Percentiles rank a stretch among this genome's conserved stretches.
Conservation (phyloP, 371 early-diverging fungal genomes). For the Syncephalastrum racemosum region DNA sequence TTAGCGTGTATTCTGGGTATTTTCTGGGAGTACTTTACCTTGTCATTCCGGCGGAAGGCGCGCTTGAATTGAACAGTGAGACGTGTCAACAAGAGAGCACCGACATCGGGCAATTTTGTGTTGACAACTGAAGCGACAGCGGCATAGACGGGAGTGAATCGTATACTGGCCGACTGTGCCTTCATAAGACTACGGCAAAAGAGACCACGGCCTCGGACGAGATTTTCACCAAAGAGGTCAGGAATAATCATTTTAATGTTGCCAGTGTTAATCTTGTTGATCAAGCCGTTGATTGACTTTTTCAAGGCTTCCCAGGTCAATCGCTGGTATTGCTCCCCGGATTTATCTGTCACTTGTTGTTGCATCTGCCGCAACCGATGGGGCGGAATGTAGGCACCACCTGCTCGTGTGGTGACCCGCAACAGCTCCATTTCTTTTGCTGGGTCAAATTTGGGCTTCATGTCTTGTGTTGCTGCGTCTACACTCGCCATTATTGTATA, state of each 20-base stretch:
- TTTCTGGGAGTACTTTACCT: constrained; percentile 36
- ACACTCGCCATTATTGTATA: not conserved
- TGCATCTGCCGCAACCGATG: constrained; percentile 85
- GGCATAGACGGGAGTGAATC: constrained; percentile 94
- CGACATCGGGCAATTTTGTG: constrained; percentile 91
- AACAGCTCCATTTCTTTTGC: constrained; percentile 28
- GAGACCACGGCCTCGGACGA: constrained; percentile 92
- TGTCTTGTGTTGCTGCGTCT: not conserved
- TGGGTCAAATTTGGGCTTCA: constrained; percentile 6
- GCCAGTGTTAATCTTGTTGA: constrained; percentile 92
- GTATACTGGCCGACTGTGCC: constrained; percentile 88
- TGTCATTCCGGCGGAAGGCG: constrained; percentile 91
- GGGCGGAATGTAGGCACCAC: constrained; percentile 94
- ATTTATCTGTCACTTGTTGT: constrained; percentile 74
- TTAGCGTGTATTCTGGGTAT: too few species aligned
- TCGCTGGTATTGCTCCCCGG: constrained; percentile 79
- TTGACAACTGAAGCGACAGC: constrained; percentile 88
- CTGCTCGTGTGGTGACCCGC: constrained; percentile 49
- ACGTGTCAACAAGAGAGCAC: constrained; percentile 85
- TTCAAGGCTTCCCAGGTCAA: constrained; percentile 95
- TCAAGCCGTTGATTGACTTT: constrained; percentile 92
- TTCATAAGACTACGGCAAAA: constrained; percentile 89
- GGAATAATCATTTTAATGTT: constrained; percentile 92
- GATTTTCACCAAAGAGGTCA: constrained; percentile 89
- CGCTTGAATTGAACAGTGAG: constrained; percentile 89